Evolutionary conservation across 257 asterid genomes (phyloP).

Genomic region (Anisodus acutangulus): DNA sequence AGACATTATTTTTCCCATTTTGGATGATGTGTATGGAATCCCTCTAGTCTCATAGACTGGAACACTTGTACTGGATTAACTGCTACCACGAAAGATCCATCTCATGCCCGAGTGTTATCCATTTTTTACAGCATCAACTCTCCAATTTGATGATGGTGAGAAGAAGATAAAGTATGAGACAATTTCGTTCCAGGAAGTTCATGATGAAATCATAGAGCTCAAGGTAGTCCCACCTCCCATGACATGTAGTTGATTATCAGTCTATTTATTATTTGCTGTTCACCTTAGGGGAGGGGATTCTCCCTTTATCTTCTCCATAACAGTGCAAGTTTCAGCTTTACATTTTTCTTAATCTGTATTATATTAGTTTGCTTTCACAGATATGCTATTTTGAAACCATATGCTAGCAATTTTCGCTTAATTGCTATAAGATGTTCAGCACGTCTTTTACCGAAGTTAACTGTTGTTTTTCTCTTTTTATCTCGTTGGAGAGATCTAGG

Average conservation of each 20-base stretch:
- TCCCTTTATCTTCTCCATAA: background rate
- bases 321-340: constrained; percentile 18
- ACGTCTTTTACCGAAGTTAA: background rate
- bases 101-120: constrained; percentile 34
- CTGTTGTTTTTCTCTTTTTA: background rate
- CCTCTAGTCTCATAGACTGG: constrained; percentile 4
- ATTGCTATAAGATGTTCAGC: background rate
- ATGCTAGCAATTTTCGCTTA: background rate
- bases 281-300: constrained; percentile 22
- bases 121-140: constrained; percentile 66
- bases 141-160: constrained; percentile 69
- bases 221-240: constrained; percentile 59
- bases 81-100: constrained; percentile 12
- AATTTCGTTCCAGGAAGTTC: constrained; percentile 74
- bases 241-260: constrained; percentile 26
- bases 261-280: constrained; percentile 24
- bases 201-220: constrained; percentile 60
- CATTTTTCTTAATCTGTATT: background rate
- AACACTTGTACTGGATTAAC: constrained; percentile 5
- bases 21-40: background rate
- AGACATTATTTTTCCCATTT: background rate
- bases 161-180: constrained; percentile 69
- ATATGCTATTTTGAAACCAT: constrained; percentile 9
- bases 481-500: background rate
- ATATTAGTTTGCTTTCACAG: background rate